A percentile compares a stretch with the other conserved stretches of the same genome.
Evolutionary conservation across 768 basidiomycete genomes (phyloP).

Genomic region (Boletus sp.): DNA sequence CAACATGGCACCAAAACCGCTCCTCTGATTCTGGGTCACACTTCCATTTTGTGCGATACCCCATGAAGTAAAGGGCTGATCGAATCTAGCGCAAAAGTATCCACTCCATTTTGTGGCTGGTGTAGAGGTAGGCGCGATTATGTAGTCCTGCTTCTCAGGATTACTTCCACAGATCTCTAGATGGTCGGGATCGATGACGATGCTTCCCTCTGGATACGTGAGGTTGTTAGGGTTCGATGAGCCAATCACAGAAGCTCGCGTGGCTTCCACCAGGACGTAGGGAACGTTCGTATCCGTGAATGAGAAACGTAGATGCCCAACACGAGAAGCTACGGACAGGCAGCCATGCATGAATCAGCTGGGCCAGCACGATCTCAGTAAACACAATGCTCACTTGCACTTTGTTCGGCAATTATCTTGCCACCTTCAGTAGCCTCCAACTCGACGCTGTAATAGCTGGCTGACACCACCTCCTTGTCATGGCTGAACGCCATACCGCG

Average conservation of each 20-base stretch:
- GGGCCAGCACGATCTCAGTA: not conserved
- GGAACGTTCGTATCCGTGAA: constrained; percentile 47
- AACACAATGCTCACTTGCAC: constrained; percentile 47
- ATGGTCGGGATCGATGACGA: constrained; percentile 40
- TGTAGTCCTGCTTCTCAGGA: constrained; percentile 67
- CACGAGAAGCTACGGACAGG: constrained; percentile 55
- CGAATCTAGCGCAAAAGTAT: constrained; percentile 60
- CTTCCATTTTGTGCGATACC: constrained; percentile 51
- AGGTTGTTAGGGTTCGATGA: constrained; percentile 44
- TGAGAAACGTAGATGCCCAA: constrained; percentile 70
- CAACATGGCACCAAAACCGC: constrained; percentile 42
- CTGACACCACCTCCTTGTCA: constrained; percentile 49
- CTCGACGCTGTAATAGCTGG: constrained; percentile 56
- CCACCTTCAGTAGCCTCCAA: constrained; percentile 52
- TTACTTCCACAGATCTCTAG: constrained; percentile 62
- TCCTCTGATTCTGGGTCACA: constrained; percentile 24
- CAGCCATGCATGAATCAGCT: not conserved
- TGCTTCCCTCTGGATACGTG: constrained; percentile 52
- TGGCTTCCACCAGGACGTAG: constrained; percentile 65
- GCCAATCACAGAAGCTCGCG: constrained; percentile 59
- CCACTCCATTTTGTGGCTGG: constrained; percentile 37
- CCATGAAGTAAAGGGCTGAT: constrained; percentile 40
- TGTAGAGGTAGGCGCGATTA: constrained; percentile 56
- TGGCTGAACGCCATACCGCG: constrained; percentile 54
- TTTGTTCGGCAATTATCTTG: constrained; percentile 53